phyloP scores from a whole-genome alignment of 23 red algal species.

The Chondrus crispus region DNA sequence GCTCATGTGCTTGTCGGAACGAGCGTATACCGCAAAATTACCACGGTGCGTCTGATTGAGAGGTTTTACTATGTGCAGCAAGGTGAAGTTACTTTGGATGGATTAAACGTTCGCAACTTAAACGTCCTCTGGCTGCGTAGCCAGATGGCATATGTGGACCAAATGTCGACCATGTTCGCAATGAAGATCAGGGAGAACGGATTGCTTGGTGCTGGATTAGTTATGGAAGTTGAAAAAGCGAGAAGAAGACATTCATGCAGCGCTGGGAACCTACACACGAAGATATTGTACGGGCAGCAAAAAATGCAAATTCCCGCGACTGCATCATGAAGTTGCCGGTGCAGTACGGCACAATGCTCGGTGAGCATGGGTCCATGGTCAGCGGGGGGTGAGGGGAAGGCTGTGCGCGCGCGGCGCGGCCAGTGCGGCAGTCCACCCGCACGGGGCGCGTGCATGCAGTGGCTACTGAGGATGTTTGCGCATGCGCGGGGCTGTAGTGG shows the following conservation, averaged over 20 bases:
- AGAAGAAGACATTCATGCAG: constrained; percentile 2
- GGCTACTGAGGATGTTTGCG: too few relatives aligned
- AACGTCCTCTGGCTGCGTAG: constrained; percentile 78
- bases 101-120: constrained; percentile 51
- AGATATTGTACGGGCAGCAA: constrained; percentile 73
- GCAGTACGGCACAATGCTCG: constrained; percentile 85
- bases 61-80: constrained; percentile 79
- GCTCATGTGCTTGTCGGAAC: constrained; percentile 88
- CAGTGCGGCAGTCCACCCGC: too few relatives aligned
- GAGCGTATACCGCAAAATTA: constrained; percentile 87
- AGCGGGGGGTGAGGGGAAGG: too few relatives aligned
- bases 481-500: too few relatives aligned
- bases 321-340: constrained; percentile 90
- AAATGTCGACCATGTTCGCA: constrained; percentile 91
- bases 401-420: too few relatives aligned
- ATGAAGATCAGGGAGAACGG: constrained; percentile 91
- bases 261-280: constrained; percentile 58
- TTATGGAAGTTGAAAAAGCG: constrained; percentile 12
- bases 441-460: too few relatives aligned
- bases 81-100: constrained; percentile 69
- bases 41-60: constrained; percentile 84
- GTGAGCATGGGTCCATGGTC: constrained; percentile 82
- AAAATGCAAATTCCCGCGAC: constrained; percentile 85
- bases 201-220: constrained; percentile 66
- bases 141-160: constrained; percentile 92